Conservation (phyloP, 129 eudicot species). For the Ambrosia artemisiifolia region DNA sequence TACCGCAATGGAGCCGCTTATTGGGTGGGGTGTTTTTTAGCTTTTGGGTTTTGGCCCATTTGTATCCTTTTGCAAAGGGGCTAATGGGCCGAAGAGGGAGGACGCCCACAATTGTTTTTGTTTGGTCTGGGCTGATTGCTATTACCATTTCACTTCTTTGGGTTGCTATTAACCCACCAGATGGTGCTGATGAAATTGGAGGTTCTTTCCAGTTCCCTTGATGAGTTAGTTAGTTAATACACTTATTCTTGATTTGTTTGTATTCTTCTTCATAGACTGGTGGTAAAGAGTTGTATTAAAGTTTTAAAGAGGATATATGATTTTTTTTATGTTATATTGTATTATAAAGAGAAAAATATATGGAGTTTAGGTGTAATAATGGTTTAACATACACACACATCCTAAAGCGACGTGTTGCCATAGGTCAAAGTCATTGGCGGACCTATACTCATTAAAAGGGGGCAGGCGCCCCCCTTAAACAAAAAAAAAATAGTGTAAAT, state of each 20-base stretch:
- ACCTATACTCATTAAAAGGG: too few relatives aligned
- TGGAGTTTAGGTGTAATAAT: too few relatives aligned
- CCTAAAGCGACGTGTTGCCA: too few relatives aligned
- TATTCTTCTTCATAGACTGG: background rate
- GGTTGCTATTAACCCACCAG: conserved; percentile 60
- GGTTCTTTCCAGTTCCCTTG: conserved; percentile 66
- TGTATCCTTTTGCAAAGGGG: conserved; percentile 65
- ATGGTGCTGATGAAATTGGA: conserved; percentile 42
- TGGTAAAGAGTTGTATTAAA: conserved; percentile 5
- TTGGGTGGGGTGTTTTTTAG: conserved; percentile 67
- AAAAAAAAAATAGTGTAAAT: too few relatives aligned
- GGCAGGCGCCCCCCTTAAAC: too few relatives aligned
- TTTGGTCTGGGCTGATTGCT: conserved; percentile 66
- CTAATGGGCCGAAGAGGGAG: conserved; percentile 72
- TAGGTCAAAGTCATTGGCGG: too few relatives aligned
- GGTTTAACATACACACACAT: too few relatives aligned
- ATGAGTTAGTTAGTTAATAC: background rate
- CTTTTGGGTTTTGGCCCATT: conserved; percentile 68
- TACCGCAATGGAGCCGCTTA: conserved; percentile 62
- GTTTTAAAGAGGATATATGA: too few relatives aligned
- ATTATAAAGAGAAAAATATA: too few relatives aligned
- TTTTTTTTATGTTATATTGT: too few relatives aligned
- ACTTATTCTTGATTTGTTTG: conserved; percentile 14
- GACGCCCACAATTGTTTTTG: conserved; percentile 62
- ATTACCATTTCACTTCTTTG: conserved; percentile 63